Conservation (phyloP, 2,329 filamentous ascomycete genomes). For the Epichloe coenophiala region DNA sequence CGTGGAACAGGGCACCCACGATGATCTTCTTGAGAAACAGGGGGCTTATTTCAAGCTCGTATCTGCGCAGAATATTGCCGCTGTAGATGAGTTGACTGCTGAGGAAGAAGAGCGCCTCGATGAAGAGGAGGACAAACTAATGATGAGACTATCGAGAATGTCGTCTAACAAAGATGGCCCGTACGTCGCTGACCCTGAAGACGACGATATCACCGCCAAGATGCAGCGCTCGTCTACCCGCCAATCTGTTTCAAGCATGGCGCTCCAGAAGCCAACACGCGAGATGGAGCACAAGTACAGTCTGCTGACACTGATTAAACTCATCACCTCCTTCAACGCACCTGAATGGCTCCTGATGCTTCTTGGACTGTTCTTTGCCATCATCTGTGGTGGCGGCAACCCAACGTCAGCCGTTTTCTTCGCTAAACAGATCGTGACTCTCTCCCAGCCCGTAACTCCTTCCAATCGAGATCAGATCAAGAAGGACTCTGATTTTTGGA, state of each 20-base stretch:
- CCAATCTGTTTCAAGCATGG: conserved; percentile 55
- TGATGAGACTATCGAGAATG: conserved; percentile 25
- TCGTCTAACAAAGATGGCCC: conserved; percentile 26
- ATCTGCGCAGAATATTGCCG: conserved; percentile 70
- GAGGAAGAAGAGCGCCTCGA: conserved; percentile 39
- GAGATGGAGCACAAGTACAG: conserved; percentile 47
- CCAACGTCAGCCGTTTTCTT: conserved; percentile 62
- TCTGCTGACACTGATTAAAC: conserved; percentile 62
- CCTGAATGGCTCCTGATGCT: conserved; percentile 60
- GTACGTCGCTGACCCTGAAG: conserved; percentile 37
- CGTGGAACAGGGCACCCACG: conserved; percentile 82
- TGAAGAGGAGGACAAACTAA: conserved; percentile 34
- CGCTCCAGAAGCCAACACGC: conserved; percentile 41
- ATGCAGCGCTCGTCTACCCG: conserved; percentile 41
- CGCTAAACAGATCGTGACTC: conserved; percentile 68
- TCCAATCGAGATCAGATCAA: conserved; percentile 43
- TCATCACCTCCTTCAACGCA: conserved; percentile 69
- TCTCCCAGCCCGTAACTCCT: conserved; percentile 40
- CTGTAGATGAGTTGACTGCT: conserved; percentile 37
- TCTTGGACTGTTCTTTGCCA: conserved; percentile 56
- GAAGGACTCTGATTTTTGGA: conserved; percentile 71
- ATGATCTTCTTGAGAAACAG: conserved; percentile 55
- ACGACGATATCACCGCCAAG: conserved; percentile 47
- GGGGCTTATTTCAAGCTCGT: conserved; percentile 78
- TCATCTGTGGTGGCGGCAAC: conserved; percentile 71